Base-by-base conservation (phyloP, 2,329 filamentous ascomycete species). In the Xylariaceae sp. region DNA sequence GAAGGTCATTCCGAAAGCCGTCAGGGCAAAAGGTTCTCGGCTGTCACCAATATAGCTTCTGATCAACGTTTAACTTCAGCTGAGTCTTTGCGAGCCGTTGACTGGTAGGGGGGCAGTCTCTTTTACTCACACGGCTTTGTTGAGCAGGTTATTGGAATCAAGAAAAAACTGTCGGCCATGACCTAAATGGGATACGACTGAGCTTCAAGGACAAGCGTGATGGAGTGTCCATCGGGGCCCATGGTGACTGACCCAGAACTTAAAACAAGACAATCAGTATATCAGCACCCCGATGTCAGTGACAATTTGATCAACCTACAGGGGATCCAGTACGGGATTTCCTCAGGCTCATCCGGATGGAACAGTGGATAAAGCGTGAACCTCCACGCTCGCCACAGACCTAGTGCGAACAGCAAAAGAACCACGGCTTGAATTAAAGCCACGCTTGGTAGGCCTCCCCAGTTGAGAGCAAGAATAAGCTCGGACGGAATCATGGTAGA, bases 1-100 rank as follows among this genome's bases (percentile, higher is more conserved):
- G n/a, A 51, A 43, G 5, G 37, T 54, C 8, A 30, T 33, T 9
- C 52, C 51, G 23, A 47, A 43, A 17, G 38, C 39, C 2, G 50
- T 53, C 5, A 59, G 30, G 8, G 53, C 41, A 33, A 56, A 57
- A 1, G 54, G 56, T 9, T 53, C 50, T 11, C 31, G 43, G 17
- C 40, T 37, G 24, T 32, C 31, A 36, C 19, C 21, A 9, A 33
- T 7, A 16, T 28, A 29, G 4, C 29, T 47, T 24, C 33, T 44
- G 24, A 15, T 38, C 5, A 6, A 11, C 12, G 17, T n/a, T 31
- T 13, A 39, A 18, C 13, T 31, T 18, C 26, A 14, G 14, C 19
- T 27, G 13, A 18, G 14, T 5, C 30, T 17, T 13, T 13, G 8
- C n/a, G 14, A 38, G 11, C 35, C 32, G 11, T 24, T 24, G 21